phyloP scores from a whole-genome alignment of 257 asterid species.

The Capsicum rhomboideum region DNA sequence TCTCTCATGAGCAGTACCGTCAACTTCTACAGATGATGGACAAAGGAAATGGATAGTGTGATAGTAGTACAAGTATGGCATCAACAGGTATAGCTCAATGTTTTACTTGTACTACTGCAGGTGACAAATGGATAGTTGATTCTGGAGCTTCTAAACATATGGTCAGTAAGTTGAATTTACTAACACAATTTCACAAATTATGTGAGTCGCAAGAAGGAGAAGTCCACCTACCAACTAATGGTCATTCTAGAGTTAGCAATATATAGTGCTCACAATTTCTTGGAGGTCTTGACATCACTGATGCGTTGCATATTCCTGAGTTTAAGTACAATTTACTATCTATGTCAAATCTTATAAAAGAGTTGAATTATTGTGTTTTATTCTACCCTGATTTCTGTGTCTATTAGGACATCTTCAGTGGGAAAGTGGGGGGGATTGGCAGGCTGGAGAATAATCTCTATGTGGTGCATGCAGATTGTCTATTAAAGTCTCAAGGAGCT shows the following conservation, averaged over 20 bases:
- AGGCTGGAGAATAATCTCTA: not conserved
- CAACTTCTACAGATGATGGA: too few relatives aligned
- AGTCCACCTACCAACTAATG: not conserved
- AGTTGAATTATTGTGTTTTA: not conserved
- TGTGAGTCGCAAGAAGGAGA: too few relatives aligned
- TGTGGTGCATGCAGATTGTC: not conserved
- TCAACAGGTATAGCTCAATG: too few relatives aligned
- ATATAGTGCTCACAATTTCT: not conserved
- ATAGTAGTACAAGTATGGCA: too few relatives aligned
- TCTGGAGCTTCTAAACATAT: not conserved
- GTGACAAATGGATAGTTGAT: not conserved
- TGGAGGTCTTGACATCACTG: not conserved
- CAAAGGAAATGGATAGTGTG: too few relatives aligned
- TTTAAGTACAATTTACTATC: not conserved
- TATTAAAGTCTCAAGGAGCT: not conserved
- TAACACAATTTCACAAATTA: too few relatives aligned
- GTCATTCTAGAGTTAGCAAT: not conserved
- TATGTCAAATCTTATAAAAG: not conserved
- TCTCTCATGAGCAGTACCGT: too few relatives aligned
- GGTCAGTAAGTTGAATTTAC: not conserved
- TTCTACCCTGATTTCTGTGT: not conserved
- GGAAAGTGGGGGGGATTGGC: not conserved
- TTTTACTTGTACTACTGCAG: too few relatives aligned
- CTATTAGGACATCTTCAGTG: not conserved
- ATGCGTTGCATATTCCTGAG: not conserved